A percentile compares a stretch with the other conserved stretches of the same genome.
These are phyloP conservation scores for Pythium insidiosum DNA, from an alignment of 352 stramenopile species.

Conservation along the genomic window DNA sequence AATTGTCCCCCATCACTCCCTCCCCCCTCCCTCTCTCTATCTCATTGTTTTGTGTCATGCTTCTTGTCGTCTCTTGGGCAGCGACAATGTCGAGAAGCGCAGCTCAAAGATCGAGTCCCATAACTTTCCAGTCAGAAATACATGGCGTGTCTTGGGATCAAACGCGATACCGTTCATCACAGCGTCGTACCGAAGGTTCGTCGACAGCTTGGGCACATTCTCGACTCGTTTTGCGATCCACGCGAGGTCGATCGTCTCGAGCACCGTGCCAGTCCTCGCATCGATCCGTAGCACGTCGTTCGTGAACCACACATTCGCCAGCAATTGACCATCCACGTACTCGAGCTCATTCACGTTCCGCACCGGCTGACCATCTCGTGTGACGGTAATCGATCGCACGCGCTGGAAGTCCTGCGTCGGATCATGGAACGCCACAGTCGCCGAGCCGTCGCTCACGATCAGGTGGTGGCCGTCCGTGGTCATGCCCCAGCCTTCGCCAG, in stretches of 20 bases:
- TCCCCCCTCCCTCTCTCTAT: not conserved
- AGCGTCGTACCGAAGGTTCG: conserved; percentile 35
- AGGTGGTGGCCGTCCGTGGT: conserved; percentile 73
- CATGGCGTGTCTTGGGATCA: conserved; percentile 40
- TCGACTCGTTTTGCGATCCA: conserved; percentile 52
- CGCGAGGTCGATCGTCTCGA: conserved; percentile 63
- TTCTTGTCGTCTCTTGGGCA: not conserved
- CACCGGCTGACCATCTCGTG: conserved; percentile 29
- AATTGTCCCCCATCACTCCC: not conserved
- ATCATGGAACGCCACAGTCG: conserved; percentile 76
- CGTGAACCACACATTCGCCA: conserved; percentile 85
- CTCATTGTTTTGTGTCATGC: not conserved
- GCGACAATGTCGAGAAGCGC: conserved; percentile 34
- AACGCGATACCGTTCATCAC: conserved; percentile 89
- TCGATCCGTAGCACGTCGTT: conserved; percentile 76
- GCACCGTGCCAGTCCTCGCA: conserved; percentile 42
- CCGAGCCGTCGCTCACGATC: conserved; percentile 82
- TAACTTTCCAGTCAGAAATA: conserved; percentile 77
- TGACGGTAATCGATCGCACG: conserved; percentile 49
- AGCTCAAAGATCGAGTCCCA: conserved; percentile 84
- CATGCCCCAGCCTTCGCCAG: conserved; percentile 86
- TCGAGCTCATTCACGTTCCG: conserved; percentile 91
- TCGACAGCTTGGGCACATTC: conserved; percentile 31
- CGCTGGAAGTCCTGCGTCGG: conserved; percentile 40
- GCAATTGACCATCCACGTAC: conserved; percentile 71